Evolutionary conservation across 495 filamentous ascomycete genomes (phyloP).

Genomic region (Xylaria flabelliformis): DNA sequence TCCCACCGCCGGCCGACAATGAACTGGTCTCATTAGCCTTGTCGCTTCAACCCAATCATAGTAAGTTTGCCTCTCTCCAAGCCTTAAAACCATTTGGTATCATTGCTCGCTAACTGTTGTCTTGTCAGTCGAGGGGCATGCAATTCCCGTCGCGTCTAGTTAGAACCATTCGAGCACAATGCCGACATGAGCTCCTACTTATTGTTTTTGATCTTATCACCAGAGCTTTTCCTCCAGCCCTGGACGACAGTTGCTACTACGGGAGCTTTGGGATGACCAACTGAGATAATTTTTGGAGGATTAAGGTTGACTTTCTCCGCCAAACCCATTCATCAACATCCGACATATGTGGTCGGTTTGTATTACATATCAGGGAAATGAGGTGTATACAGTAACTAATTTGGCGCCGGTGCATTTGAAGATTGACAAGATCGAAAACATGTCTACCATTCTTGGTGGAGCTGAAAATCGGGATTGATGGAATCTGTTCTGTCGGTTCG

Average conservation of each 20-base stretch:
- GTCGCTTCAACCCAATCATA: slow-evolving; percentile 12
- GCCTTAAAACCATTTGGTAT: neutral
- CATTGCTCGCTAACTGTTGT: neutral
- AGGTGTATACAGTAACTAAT: slow-evolving; percentile 2
- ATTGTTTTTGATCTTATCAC: slow-evolving; percentile 8
- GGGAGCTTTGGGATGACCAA: slow-evolving; percentile 3
- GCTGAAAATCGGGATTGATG: slow-evolving; percentile 7
- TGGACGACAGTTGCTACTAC: neutral
- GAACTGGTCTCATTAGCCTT: slow-evolving; percentile 31
- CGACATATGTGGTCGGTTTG: neutral
- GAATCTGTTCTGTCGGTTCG: slow-evolving; percentile 14
- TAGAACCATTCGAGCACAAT: neutral
- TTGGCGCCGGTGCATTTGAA: slow-evolving; percentile 15
- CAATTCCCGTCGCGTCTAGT: neutral
- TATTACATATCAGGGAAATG: neutral
- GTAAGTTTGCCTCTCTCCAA: slow-evolving; percentile 27
- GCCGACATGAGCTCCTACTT: neutral
- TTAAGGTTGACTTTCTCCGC: neutral
- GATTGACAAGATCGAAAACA: neutral
- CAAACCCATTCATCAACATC: neutral
- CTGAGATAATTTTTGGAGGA: neutral
- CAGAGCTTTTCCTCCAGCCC: neutral
- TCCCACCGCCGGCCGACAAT: slow-evolving; percentile 5
- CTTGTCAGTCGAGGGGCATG: neutral
- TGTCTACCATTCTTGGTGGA: neutral